These are phyloP conservation scores for Acrodontium crateriforme DNA, from an alignment of 2,329 filamentous ascomycete genomes.

Conservation along the genomic window DNA sequence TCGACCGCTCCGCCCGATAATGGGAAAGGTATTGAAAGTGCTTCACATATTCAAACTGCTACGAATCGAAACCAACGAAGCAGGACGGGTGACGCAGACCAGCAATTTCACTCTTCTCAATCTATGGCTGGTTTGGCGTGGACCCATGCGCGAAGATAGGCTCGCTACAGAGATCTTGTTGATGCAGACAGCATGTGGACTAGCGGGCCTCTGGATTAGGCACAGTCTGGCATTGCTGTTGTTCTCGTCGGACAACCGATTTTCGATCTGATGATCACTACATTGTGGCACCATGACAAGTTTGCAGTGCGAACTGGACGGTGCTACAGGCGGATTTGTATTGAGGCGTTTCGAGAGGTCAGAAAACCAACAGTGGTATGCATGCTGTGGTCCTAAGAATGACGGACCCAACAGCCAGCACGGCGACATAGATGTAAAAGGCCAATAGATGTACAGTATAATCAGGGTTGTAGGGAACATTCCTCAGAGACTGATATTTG, in stretches of 20 bases:
- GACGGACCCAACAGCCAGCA: too few relatives aligned
- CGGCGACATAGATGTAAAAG: too few relatives aligned
- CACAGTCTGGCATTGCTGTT: conserved; percentile 77
- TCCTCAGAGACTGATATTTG: too few relatives aligned
- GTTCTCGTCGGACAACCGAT: conserved; percentile 73
- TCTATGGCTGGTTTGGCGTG: conserved; percentile 90
- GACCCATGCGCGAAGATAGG: conserved; percentile 74
- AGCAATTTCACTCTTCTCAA: conserved; percentile 91
- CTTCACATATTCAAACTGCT: conserved; percentile 57
- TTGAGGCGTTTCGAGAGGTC: too few relatives aligned
- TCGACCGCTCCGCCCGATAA: conserved; percentile 51
- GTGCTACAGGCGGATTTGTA: too few relatives aligned
- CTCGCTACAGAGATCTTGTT: conserved; percentile 65
- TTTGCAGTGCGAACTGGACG: too few relatives aligned
- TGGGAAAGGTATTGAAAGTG: conserved; percentile 52
- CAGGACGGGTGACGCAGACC: conserved; percentile 61
- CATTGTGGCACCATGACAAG: too few relatives aligned
- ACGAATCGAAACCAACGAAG: conserved; percentile 50
- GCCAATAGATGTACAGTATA: too few relatives aligned
- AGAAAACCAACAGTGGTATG: too few relatives aligned
- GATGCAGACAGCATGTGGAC: conserved; percentile 63
- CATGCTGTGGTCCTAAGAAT: too few relatives aligned
- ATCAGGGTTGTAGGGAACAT: too few relatives aligned
- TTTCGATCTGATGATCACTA: too few relatives aligned
- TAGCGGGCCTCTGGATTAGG: conserved; percentile 72